Evolutionary conservation across 1,139 yeast species (phyloP), one percentile per base, ranked within the genome.

Genomic region (Yamadazyma atmosphaerica): DNA sequence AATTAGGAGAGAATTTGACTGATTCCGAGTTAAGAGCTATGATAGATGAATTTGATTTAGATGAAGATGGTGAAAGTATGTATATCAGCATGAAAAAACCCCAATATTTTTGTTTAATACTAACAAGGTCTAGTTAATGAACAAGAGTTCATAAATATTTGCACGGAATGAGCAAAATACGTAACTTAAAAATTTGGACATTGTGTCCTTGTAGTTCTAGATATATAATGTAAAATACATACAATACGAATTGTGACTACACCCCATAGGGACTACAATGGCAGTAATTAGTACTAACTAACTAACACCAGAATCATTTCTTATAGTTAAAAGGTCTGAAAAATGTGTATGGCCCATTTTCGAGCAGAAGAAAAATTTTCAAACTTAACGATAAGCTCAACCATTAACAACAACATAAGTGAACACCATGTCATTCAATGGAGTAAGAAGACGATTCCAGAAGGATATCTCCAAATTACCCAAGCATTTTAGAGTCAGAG

Each of bases 1-100:
- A 92, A 49, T 67, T 94, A 45, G 97, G 97, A 1, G 98, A 94
- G 60, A 86, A 85, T 53, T 68, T 94, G 43, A 84, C 88, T 8
- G 98, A 92, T 49, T 96, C 89, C 43, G 98, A 94, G 54, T 71
- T 94, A 40, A 77, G 86, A 49, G 97, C 98, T 10, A 92, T 94
- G 98, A 92, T 94, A 49, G 97, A 90, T 47, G 98, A 92, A 62
- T 94, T 94, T 56, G 99, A 94, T 63, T 67, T 92, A 42, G 98
- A 94, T 60, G 96, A 87, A 46, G 98, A 94, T 59, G 98, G 98
- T 35, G 96, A 86, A 51, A 89, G 76, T 71, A 65, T 38, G 77
- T 69, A 62, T 55, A 9, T 4, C 10, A 19, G 6, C 22, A 19
- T 19, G 6, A 19, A 6, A 6, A 19, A 19, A 19, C 10, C 4